A percentile compares a stretch with the other conserved stretches of the same genome.
Evolutionary conservation across 305 asterid species (phyloP).

Genomic region (Solanum hybrid): DNA sequence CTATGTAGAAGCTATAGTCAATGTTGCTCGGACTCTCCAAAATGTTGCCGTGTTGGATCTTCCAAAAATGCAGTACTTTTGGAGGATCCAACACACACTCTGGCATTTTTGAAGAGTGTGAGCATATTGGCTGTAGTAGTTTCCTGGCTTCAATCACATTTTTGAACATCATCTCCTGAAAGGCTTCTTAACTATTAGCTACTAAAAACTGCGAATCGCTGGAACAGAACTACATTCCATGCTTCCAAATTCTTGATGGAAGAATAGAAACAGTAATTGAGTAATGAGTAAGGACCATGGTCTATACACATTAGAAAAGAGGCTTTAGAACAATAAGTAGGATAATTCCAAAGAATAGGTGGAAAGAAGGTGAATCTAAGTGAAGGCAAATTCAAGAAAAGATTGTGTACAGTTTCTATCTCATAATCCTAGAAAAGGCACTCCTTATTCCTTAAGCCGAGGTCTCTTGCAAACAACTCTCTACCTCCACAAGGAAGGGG

Average conservation of each 20-base stretch:
- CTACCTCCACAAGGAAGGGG: neutral
- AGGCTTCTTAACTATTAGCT: neutral
- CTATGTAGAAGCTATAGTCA: neutral
- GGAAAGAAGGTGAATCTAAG: neutral
- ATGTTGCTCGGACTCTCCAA: neutral
- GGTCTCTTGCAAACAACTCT: neutral
- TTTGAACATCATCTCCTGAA: neutral
- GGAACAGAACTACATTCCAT: neutral
- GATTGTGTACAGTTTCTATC: neutral
- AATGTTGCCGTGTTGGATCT: neutral
- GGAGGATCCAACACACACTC: neutral
- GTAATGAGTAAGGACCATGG: neutral
- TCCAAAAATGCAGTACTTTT: neutral
- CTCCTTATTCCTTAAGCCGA: neutral
- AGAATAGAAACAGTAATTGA: neutral
- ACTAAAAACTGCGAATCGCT: neutral
- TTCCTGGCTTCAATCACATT: neutral
- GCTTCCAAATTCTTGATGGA: neutral
- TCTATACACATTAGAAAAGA: neutral
- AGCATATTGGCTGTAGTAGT: neutral
- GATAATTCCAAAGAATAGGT: neutral
- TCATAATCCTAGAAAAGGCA: neutral
- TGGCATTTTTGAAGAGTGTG: neutral
- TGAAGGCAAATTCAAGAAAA: neutral
- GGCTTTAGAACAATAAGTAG: neutral